Evolutionary conservation across 78 protist genomes (phyloP), one percentile per base, ranked within the genome.

Genomic region (Isochrysis galbana): DNA sequence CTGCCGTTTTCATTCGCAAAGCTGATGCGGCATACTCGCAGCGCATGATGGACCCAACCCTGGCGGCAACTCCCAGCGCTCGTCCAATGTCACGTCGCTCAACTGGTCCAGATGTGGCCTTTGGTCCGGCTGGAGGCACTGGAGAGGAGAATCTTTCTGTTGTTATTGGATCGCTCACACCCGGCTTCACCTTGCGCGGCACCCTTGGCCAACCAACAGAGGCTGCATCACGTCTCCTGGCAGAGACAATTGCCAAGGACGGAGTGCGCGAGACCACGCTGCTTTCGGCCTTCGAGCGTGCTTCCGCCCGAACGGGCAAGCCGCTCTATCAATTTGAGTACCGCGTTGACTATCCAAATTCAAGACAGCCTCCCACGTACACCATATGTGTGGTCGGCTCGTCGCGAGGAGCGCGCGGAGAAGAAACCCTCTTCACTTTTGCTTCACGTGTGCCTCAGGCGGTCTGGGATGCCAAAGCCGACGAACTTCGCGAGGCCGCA

Each of bases 321-420:
- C 80, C 80, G 80, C 80, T 70, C 80, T 70, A 70, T 19, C 80
- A 70, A 41, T 70, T 70, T 41, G 80, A 70, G 80, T 70, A 70
- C 39, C 34, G 39, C 5, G 80, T 70, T 41, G 80, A 70, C 29
- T 70, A 70, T 19, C 34, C 80, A 2, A 32, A 19, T 41, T 3
- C 1, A 19, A 19, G 14, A 19, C 34, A 70, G 80, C 39, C 34
- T 5, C 80, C 80, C 44, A 70, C 41, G 29, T 70, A 70, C 80
- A 70, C 80, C 0, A 19, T 70, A 34, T 70, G 80, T 19, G 80
- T 70, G 29, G 80, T 70, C 29, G 80, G 80, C 41, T 34, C 80
- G 39, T 5, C 34, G 41, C 34, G 41, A 3, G n/a, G n/a, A n/a
- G n/a, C n/a, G n/a, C n/a, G n/a, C n/a, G n/a, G n/a, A n/a, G n/a